A percentile compares a stretch with the other conserved stretches of the same genome.
These are phyloP conservation scores for Anacardium occidentale DNA, from an alignment of 345 rosid species.

Conservation along the genomic window DNA sequence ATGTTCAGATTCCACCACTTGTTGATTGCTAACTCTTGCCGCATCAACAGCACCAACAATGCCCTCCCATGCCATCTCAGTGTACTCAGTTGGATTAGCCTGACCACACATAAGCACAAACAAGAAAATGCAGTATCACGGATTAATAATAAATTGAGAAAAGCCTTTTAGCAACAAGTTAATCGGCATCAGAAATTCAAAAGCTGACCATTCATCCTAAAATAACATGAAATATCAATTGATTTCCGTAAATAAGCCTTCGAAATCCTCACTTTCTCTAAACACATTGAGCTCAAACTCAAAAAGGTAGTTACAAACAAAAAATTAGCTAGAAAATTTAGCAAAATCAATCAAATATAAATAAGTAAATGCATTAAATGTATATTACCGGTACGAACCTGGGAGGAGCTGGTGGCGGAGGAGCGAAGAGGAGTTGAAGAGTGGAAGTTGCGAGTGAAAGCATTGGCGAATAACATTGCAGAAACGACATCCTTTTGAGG, in stretches of 20 bases:
- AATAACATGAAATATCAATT: not conserved
- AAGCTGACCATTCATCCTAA: not conserved
- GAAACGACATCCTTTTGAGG: slow-evolving; percentile 15
- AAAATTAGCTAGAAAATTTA: too few species aligned
- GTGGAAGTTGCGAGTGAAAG: slow-evolving; percentile 33
- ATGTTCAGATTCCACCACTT: slow-evolving; percentile 80
- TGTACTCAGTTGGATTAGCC: slow-evolving; percentile 61
- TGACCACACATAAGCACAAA: slow-evolving; percentile 12
- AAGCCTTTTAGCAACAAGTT: not conserved
- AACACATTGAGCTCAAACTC: not conserved
- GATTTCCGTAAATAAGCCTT: not conserved
- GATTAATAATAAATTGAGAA: too few species aligned
- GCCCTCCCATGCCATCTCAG: slow-evolving; percentile 96
- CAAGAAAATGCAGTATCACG: not conserved
- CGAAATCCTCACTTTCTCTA: not conserved
- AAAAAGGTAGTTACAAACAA: too few species aligned
- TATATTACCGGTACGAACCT: slow-evolving; percentile 24
- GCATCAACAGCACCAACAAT: slow-evolving; percentile 66
- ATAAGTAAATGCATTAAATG: not conserved
- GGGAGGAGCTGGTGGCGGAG: slow-evolving; percentile 40
- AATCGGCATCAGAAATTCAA: not conserved
- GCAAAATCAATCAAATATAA: too few species aligned
- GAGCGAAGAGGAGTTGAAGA: slow-evolving; percentile 39
- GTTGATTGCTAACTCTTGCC: slow-evolving; percentile 60
- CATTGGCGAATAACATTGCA: not conserved